Conservation (phyloP, 2,329 filamentous ascomycete genomes). For the Periconia digitata region DNA sequence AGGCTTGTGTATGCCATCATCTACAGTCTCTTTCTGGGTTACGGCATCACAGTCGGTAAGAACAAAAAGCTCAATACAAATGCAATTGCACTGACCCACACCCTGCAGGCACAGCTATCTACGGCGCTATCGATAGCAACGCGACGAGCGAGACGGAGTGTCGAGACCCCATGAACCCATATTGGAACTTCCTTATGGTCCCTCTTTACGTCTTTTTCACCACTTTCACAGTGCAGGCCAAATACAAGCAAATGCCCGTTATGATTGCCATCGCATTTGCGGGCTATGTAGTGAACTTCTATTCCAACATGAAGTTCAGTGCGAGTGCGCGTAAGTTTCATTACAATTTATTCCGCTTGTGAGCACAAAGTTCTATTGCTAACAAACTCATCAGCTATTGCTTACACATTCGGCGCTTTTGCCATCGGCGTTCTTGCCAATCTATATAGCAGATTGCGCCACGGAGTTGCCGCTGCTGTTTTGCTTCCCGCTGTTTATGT, state of each 20-base stretch:
- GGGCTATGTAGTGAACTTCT: slow-evolving; percentile 76
- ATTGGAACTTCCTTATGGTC: slow-evolving; percentile 70
- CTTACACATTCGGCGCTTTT: slow-evolving; percentile 75
- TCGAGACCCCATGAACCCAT: slow-evolving; percentile 49
- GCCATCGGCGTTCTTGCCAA: slow-evolving; percentile 77
- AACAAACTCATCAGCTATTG: no score
- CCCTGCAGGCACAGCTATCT: slow-evolving; percentile 45
- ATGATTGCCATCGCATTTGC: slow-evolving; percentile 73
- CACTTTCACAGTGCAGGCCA: slow-evolving; percentile 73
- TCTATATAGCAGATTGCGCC: slow-evolving; percentile 68
- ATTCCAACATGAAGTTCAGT: slow-evolving; percentile 65
- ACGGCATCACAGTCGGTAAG: slow-evolving; percentile 48
- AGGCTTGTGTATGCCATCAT: slow-evolving; percentile 55
- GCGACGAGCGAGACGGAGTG: slow-evolving; percentile 48
- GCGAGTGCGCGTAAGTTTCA: slow-evolving; percentile 61
- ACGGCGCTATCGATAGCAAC: slow-evolving; percentile 49
- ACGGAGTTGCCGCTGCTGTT: slow-evolving; percentile 48
- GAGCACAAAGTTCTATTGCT: no score
- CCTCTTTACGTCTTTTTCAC: slow-evolving; percentile 73
- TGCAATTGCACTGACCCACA: neutral
- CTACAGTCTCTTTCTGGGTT: slow-evolving; percentile 54
- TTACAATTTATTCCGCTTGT: no score
- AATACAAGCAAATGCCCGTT: slow-evolving; percentile 73
- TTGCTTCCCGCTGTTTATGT: slow-evolving; percentile 36
- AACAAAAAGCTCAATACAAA: neutral